phyloP scores from a whole-genome alignment of 129 eudicot species.

The sunflower (Helianthus annuus) region HanXRQr2.0-SUNRISE NC_035436.2:175746887-175747386 shows the following conservation, averaged over 20 bases:
- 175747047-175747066: background rate
- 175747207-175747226: constrained; percentile 72
- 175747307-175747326: background rate
- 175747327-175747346: background rate
- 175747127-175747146: constrained; percentile 14
- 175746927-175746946: too few species aligned
- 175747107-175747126: background rate
- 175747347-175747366: background rate
- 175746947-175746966: too few species aligned
- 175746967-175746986: too few species aligned
- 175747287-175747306: constrained; percentile 67
- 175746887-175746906: too few species aligned
- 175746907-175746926: too few species aligned
- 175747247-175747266: constrained; percentile 85
- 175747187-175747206: constrained; percentile 91
- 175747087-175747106: constrained; percentile 14
- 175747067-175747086: background rate
- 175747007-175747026: background rate
- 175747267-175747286: constrained; percentile 80
- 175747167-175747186: background rate
- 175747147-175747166: constrained; percentile 6
- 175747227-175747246: constrained; percentile 82
- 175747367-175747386: background rate
- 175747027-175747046: background rate
- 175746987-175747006: too few species aligned